phyloP scores from a whole-genome alignment of 2,329 filamentous ascomycete genomes.

The Colletotrichum sp. region DNA sequence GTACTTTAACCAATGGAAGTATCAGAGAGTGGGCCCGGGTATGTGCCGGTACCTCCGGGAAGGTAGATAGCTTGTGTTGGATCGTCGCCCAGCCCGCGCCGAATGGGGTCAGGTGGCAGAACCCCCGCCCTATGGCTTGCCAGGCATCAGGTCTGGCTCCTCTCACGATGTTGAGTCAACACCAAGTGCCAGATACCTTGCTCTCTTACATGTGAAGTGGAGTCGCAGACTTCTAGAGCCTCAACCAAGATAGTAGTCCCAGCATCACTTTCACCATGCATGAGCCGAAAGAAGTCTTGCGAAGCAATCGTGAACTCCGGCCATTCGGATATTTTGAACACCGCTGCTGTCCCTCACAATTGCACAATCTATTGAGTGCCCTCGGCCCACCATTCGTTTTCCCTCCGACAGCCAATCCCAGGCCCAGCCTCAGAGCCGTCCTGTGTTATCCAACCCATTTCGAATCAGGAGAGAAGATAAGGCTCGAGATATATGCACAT shows the following conservation, averaged over 20 bases:
- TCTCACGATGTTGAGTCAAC: background rate
- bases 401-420: background rate
- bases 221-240: background rate
- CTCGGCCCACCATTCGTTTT: background rate
- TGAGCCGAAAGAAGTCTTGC: background rate
- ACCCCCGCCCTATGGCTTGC: background rate
- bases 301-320: background rate
- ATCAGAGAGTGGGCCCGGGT: background rate
- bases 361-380: background rate
- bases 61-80: background rate
- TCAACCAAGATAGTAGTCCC: background rate
- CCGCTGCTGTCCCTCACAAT: background rate
- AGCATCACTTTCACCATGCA: background rate
- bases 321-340: background rate
- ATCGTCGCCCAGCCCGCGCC: background rate
- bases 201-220: background rate
- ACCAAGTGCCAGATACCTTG: background rate
- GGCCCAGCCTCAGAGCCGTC: background rate
- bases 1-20: background rate
- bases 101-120: constrained; percentile 2
- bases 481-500: background rate
- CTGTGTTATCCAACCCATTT: background rate
- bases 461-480: background rate
- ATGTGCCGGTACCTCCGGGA: background rate
- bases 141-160: background rate